Base-by-base conservation (phyloP, 768 basidiomycete genomes). In the Boletellus ananiceps region DNA sequence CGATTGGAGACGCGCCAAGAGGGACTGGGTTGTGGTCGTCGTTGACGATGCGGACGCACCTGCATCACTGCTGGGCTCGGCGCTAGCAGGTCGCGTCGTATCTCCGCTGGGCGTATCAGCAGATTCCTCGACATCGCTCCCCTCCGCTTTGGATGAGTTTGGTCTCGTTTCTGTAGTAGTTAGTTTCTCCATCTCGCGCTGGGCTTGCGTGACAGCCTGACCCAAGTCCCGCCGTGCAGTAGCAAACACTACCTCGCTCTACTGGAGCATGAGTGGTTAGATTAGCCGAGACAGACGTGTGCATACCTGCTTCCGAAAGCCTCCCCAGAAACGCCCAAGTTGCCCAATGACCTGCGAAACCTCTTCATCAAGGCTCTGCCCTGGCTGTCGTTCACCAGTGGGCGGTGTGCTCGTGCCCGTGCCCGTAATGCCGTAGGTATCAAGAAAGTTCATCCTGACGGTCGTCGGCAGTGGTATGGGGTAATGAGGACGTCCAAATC, bases 291-390 rank as follows among this genome's bases (percentile, higher is more conserved):
- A 16, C 12, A 11, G 14, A 25, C 42, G 38, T n/a, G 4, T 42
- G 60, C 81, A 55, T 57, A 83, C 92, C 83, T 93, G 92, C 66
- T 86, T 88, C 73, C 83, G 81, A 62, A 94, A 87, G 27, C 90
- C 88, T 39, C 91, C 91, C 93, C 93, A 96, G 63, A 93, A 84
- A 44, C 85, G 76, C 25, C 84, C 83, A 12, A 95, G 72, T 60
- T 90, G 86, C n/a, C 88, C 88, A 36, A 94, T 81, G 19, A 93
- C 93, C 60, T 95, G 86, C 2, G 78, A 78, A 13, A 96, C 89
- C 66, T 96, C 93, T 60, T 94, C 86, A 60, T 94, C 85, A 38
- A 96, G 70, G 48, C 75, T 80, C 36, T 65, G 75, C 48, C 80
- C 79, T 27, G 80, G 71, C 31, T 72, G 67, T 33, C 65, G 70